phyloP scores from a whole-genome alignment of 345 rosid genomes.

The Sisymbrium irio region DNA sequence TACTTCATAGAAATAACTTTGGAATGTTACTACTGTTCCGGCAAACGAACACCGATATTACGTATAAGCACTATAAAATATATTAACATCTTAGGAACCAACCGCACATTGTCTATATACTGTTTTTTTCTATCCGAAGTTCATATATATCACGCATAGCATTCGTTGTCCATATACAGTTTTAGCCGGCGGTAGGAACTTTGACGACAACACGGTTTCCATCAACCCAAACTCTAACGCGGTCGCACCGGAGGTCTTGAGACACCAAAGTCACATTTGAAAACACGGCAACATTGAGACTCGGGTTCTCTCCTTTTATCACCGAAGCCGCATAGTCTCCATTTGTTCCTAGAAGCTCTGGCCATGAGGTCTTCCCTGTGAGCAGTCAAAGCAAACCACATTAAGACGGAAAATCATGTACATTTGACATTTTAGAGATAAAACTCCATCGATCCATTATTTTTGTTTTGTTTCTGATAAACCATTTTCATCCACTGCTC shows the following conservation, averaged over 20 bases:
- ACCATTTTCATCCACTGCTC: too few species aligned
- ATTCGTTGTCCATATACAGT: neutral
- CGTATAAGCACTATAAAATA: neutral
- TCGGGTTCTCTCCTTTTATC: slow-evolving; percentile 26
- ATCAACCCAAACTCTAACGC: slow-evolving; percentile 38
- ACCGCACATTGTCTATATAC: neutral
- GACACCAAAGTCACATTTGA: slow-evolving; percentile 13
- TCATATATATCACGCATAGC: neutral
- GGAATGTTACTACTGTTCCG: neutral
- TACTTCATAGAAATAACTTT: neutral
- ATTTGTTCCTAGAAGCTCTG: slow-evolving; percentile 34
- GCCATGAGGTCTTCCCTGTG: slow-evolving; percentile 39
- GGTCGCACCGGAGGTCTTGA: slow-evolving; percentile 18
- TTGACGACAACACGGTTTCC: slow-evolving; percentile 2
- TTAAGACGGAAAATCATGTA: neutral
- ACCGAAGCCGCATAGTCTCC: slow-evolving; percentile 28
- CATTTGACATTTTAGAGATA: too few species aligned
- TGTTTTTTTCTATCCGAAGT: neutral
- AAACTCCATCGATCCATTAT: too few species aligned
- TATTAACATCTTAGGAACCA: neutral
- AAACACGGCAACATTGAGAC: slow-evolving; percentile 14
- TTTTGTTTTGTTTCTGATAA: too few species aligned
- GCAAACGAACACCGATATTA: neutral
- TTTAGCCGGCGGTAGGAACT: slow-evolving; percentile 32
- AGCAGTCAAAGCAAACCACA: neutral